A percentile compares a stretch with the other conserved stretches of the same genome.
Conservation (phyloP, 2,329 filamentous ascomycete species). For the Pyrenophora graminea region DNA sequence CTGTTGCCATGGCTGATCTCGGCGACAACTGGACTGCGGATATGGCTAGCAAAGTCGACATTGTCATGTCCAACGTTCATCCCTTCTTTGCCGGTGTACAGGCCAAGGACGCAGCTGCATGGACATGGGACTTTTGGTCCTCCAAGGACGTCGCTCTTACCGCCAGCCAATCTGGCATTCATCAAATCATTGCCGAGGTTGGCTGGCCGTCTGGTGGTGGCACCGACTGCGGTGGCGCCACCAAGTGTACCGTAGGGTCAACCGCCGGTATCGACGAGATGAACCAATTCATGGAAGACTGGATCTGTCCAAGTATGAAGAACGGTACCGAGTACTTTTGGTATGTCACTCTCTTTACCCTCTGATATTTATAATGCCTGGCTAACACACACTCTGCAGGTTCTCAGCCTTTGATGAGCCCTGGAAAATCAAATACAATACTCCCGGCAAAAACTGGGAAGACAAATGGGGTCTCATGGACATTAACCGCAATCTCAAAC, state of each 20-base stretch:
- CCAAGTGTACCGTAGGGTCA: conserved; percentile 65
- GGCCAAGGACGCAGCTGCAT: conserved; percentile 69
- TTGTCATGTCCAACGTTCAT: conserved; percentile 96
- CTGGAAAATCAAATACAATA: conserved; percentile 83
- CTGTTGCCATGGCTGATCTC: conserved; percentile 84
- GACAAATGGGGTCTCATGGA: conserved; percentile 96
- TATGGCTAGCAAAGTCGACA: conserved; percentile 74
- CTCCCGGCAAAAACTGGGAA: conserved; percentile 74
- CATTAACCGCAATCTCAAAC: conserved; percentile 79
- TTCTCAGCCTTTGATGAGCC: conserved; percentile 97
- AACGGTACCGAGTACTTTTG: conserved; percentile 95
- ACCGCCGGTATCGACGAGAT: conserved; percentile 79
- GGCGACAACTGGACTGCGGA: conserved; percentile 81
- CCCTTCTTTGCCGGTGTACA: conserved; percentile 88
- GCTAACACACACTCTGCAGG: conserved; percentile 47
- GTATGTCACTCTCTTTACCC: conserved; percentile 52
- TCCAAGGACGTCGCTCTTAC: conserved; percentile 68
- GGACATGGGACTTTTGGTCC: conserved; percentile 85
- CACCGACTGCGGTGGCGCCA: conserved; percentile 68
- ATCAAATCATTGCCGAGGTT: conserved; percentile 85
- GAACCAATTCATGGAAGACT: conserved; percentile 84
- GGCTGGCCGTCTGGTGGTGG: conserved; percentile 89
- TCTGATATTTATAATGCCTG: background rate
- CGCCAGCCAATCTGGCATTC: conserved; percentile 50
- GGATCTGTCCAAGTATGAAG: conserved; percentile 77